Percentiles rank a stretch among this genome's conserved stretches.
These are phyloP conservation scores for Grifola frondosa DNA, from an alignment of 1,284 basidiomycete genomes.

Conservation along the genomic window DNA sequence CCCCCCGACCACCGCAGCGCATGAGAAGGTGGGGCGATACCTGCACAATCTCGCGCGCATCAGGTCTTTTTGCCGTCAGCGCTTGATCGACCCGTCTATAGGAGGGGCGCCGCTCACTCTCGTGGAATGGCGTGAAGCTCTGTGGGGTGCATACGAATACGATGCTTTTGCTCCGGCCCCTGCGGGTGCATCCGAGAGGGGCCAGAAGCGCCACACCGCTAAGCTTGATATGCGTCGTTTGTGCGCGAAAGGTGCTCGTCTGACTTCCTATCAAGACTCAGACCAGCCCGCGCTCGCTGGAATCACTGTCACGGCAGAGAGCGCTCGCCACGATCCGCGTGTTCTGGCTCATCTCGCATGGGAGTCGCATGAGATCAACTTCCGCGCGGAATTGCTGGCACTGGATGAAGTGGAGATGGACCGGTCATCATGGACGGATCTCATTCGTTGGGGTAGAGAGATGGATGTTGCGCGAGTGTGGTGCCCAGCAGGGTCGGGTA, in stretches of 20 bases:
- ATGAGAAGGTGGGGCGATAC: constrained; percentile 2
- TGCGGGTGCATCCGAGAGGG: neutral
- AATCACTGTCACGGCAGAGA: neutral
- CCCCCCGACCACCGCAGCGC: neutral
- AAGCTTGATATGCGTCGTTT: neutral
- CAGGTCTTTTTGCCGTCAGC: constrained; percentile 3
- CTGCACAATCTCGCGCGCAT: constrained; percentile 8
- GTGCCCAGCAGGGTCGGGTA: neutral
- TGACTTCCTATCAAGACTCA: neutral
- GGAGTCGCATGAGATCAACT: constrained; percentile 8
- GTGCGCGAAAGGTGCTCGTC: neutral
- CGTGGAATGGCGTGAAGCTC: constrained; percentile 6
- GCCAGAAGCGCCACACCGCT: neutral
- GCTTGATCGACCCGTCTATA: constrained; percentile 2
- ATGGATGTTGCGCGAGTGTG: neutral
- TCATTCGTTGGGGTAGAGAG: neutral
- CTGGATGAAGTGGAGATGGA: neutral
- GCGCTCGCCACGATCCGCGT: neutral
- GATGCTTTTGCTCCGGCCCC: neutral
- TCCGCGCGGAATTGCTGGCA: constrained; percentile 1
- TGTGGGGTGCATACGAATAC: constrained; percentile 2
- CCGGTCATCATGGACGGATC: neutral
- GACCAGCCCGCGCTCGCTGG: neutral
- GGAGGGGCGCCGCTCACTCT: neutral
- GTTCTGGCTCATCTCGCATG: neutral